Conservation (phyloP, 108 stramenopile genomes). For the Stephanodiscus triporus region DNA sequence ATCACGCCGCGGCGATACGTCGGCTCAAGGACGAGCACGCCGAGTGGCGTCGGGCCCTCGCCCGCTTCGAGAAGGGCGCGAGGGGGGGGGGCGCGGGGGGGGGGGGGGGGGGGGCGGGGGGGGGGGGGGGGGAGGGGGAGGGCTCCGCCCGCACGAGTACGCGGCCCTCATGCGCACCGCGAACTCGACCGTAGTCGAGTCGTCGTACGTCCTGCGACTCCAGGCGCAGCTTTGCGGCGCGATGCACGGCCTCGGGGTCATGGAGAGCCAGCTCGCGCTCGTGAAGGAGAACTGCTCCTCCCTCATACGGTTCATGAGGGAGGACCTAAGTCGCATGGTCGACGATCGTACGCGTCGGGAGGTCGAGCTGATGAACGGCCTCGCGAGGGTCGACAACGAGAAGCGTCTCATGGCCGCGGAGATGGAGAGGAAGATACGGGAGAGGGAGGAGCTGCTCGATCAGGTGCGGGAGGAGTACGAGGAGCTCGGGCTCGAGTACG, state of each 20-base stretch:
- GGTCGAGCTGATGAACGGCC: constrained; percentile 74
- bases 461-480: constrained; percentile 55
- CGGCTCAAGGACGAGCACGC: constrained; percentile 44
- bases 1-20: constrained; percentile 35
- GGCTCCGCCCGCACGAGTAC: constrained; percentile 44
- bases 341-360: constrained; percentile 75
- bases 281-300: constrained; percentile 46
- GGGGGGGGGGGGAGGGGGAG: too few relatives aligned
- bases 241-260: constrained; percentile 81
- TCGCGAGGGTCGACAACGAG: constrained; percentile 61
- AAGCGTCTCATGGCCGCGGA: constrained; percentile 56
- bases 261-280: constrained; percentile 81
- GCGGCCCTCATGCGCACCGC: constrained; percentile 38
- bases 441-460: constrained; percentile 55
- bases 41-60: constrained; percentile 24
- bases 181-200: constrained; percentile 43
- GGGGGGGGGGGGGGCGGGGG: too few relatives aligned
- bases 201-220: constrained; percentile 70
- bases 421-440: constrained; percentile 55
- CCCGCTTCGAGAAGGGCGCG: constrained; percentile 36
- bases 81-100: too few relatives aligned
- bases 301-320: constrained; percentile 56
- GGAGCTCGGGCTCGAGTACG: constrained; percentile 48
- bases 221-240: constrained; percentile 85
- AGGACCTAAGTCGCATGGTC: constrained; percentile 51